These are phyloP conservation scores for Capsicum rhomboideum DNA, from an alignment of 257 asterid species.

Conservation along the genomic window DNA sequence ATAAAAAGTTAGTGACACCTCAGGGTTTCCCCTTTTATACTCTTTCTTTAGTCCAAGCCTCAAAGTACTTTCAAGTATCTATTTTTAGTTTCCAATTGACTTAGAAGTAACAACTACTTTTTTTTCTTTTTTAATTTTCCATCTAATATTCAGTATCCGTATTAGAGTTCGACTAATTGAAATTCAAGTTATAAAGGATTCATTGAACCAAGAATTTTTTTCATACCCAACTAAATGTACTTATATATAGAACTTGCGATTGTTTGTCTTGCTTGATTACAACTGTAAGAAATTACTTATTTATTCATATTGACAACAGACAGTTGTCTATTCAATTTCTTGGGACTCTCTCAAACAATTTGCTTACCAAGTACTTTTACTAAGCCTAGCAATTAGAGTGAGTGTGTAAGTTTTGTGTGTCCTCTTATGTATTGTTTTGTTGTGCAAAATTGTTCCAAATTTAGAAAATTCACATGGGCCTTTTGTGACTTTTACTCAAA, in stretches of 20 bases:
- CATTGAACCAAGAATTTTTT: too few species aligned
- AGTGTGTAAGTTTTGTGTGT: not conserved
- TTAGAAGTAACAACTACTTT: too few species aligned
- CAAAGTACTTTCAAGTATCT: not conserved
- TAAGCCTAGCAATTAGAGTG: not conserved
- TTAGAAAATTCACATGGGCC: constrained; percentile 2
- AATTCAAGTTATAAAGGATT: too few species aligned
- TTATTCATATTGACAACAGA: not conserved
- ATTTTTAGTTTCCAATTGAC: not conserved
- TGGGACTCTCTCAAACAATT: not conserved
- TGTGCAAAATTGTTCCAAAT: not conserved
- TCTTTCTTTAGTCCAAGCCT: not conserved
- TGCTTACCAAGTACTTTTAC: not conserved
- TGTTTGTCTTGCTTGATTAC: not conserved
- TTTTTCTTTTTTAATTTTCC: too few species aligned
- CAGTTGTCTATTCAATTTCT: not conserved
- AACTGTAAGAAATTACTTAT: too few species aligned
- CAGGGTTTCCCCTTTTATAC: not conserved
- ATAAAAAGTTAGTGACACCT: not conserved
- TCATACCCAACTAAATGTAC: too few species aligned
- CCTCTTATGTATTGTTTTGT: not conserved
- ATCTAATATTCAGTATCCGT: too few species aligned
- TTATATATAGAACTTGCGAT: too few species aligned
- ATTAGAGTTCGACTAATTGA: too few species aligned
- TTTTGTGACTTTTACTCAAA: not conserved